Evolutionary conservation across 768 basidiomycete genomes (phyloP).

Genomic region (Auricularia auricula-judae): DNA sequence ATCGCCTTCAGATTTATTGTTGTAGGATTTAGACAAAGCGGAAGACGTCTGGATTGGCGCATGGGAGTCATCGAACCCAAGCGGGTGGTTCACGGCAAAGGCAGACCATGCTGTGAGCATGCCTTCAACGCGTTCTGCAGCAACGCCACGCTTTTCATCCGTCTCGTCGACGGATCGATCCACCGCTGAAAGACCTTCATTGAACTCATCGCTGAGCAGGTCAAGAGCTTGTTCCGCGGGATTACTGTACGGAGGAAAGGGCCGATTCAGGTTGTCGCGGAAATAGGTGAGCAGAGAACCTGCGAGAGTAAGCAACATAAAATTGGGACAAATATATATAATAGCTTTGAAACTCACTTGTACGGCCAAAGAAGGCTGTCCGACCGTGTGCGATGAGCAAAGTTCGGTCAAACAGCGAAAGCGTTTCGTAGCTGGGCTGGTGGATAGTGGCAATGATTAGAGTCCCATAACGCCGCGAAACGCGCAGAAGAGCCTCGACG

Average conservation of each 20-base stretch:
- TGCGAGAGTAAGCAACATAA: constrained; percentile 21
- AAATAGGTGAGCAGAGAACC: constrained; percentile 19
- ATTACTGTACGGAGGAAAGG: constrained; percentile 28
- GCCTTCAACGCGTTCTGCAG: not conserved
- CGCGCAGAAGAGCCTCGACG: constrained; percentile 29
- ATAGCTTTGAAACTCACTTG: constrained; percentile 5
- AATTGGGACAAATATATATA: constrained; percentile 10
- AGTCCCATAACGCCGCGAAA: constrained; percentile 37
- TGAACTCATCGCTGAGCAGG: constrained; percentile 41
- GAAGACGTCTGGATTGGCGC: no score
- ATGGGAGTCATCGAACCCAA: not conserved
- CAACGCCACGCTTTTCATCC: not conserved
- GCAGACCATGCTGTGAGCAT: not conserved
- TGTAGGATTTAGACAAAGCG: no score
- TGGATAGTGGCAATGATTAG: constrained; percentile 58
- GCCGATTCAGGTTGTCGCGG: constrained; percentile 12
- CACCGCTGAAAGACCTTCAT: constrained; percentile 24
- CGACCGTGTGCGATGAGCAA: constrained; percentile 46
- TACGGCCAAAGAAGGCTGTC: constrained; percentile 30
- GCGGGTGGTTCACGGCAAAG: not conserved
- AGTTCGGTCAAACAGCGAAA: constrained; percentile 48
- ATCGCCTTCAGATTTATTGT: no score
- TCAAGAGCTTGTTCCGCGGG: constrained; percentile 54
- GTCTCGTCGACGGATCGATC: not conserved
- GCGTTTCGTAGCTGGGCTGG: constrained; percentile 52